Base-by-base conservation (phyloP, 345 rosid genomes). In the Sonneratia alba region DNA sequence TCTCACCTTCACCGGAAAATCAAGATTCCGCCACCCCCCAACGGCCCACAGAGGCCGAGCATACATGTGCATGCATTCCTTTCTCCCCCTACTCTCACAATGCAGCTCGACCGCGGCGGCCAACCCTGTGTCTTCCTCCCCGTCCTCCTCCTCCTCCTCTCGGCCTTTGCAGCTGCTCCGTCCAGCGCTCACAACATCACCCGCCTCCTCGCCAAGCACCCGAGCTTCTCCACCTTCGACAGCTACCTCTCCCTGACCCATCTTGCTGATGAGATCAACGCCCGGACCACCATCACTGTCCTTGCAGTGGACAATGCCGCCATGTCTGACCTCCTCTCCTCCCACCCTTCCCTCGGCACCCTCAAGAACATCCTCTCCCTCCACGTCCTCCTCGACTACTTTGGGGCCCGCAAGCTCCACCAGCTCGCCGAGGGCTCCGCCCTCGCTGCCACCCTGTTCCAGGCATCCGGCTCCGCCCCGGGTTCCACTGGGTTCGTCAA, bases 361-460 rank as follows among this genome's bases (percentile, higher is more conserved):
- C 43, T 96, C 75, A 96, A 89, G 38, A 91, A 89, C 93, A 81
- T 90, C 73, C 96, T 96, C 77, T 91, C 97, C 76, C 85, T 87
- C 80, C 99, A 96, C 80, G 81, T 96, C 73, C 94, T 96, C 75
- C 84, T 92, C 16, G 99, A 96, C 75, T 96, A 96, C 89, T 96
- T 92, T 75, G 98, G 88, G 59, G 59, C 97, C 75, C 87, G 81
- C 79, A 96, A 96, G 77, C 92, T 96, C 79, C 98, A 96, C 87
- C 93, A 96, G 83, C 87, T 96, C 84, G 81, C 87, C 16, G 83
- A 82, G 78, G 98, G 98, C 71, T 79, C 89, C 24, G 94, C 99
- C 38, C 82, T 96, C 38, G 96, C 93, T 69, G 96, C 99, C 74
- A 96, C 99, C 19, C 78, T 96, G 74, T 96, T 87, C 75, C 99